Conservation (phyloP, 129 eudicot genomes). For the Mikania micrantha region DNA sequence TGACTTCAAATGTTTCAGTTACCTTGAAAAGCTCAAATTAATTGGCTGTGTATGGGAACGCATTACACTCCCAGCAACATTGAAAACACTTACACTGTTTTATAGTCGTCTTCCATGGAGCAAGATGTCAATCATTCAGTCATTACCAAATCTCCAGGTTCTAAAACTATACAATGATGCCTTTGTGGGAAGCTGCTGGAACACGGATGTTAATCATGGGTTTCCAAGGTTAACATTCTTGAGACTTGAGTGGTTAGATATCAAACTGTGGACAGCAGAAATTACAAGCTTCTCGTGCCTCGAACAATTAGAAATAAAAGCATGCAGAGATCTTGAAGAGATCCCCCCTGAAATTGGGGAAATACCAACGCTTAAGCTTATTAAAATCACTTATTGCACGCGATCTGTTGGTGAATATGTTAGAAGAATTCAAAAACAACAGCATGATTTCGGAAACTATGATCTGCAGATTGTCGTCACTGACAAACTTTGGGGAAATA, state of each 20-base stretch:
- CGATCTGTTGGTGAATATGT: background rate
- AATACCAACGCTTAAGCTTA: constrained; percentile 16
- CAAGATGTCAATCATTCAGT: constrained; percentile 19
- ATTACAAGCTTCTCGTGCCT: constrained; percentile 16
- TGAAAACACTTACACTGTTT: constrained; percentile 27
- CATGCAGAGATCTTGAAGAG: constrained; percentile 11
- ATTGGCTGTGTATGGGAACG: no score
- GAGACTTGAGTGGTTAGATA: constrained; percentile 3
- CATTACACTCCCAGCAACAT: constrained; percentile 17
- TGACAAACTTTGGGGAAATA: no score
- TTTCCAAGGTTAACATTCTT: constrained; percentile 29
- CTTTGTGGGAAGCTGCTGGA: constrained; percentile 31
- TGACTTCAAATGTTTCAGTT: background rate
- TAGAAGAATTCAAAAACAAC: constrained; percentile 2
- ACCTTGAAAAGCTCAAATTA: background rate
- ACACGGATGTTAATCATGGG: constrained; percentile 19
- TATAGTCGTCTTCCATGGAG: constrained; percentile 21
- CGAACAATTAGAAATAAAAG: background rate
- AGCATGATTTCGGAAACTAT: constrained; percentile 11
- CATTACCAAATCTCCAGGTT: constrained; percentile 40
- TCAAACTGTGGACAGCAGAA: constrained; percentile 13
- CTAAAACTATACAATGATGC: constrained; percentile 21
- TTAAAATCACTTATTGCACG: background rate
- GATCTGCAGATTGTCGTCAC: constrained; percentile 7
- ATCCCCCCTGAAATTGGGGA: constrained; percentile 27